Evolutionary conservation across 768 basidiomycete genomes (phyloP).

Genomic region (Rhizopogon salebrosus): DNA sequence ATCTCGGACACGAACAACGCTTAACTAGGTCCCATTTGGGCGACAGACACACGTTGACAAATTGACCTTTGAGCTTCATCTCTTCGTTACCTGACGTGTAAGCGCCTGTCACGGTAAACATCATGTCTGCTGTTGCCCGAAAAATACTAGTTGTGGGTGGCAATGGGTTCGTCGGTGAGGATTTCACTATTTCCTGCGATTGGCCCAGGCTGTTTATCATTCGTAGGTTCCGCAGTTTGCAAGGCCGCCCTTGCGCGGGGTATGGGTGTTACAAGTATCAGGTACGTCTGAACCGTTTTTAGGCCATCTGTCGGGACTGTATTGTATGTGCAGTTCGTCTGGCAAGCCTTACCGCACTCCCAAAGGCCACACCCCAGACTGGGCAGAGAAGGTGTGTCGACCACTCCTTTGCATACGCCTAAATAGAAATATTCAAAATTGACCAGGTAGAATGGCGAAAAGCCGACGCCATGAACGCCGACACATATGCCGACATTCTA

Average conservation of each 20-base stretch:
- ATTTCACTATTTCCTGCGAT: background rate
- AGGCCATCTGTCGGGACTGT: background rate
- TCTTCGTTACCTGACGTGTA: background rate
- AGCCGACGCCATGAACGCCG: constrained; percentile 77
- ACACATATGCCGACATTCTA: constrained; percentile 66
- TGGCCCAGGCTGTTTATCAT: background rate
- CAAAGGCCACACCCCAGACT: constrained; percentile 84
- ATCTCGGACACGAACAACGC: no score
- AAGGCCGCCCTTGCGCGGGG: constrained; percentile 81
- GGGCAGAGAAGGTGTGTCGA: constrained; percentile 65
- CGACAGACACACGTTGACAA: no score
- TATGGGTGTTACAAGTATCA: constrained; percentile 84
- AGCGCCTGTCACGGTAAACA: no score
- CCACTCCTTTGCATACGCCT: background rate
- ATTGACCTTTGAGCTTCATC: background rate
- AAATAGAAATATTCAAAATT: background rate
- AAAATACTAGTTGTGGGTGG: constrained; percentile 90
- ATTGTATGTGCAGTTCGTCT: constrained; percentile 58
- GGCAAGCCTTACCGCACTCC: constrained; percentile 81
- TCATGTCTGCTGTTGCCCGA: constrained; percentile 26
- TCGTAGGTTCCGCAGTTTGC: constrained; percentile 86
- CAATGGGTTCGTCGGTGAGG: constrained; percentile 90
- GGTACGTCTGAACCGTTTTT: constrained; percentile 36
- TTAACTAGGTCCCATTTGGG: no score
- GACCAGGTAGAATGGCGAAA: constrained; percentile 82